A percentile compares a stretch with the other conserved stretches of the same genome.
phyloP scores from a whole-genome alignment of 2,329 filamentous ascomycete species.

The Aspergillus novoparasiticus region DNA sequence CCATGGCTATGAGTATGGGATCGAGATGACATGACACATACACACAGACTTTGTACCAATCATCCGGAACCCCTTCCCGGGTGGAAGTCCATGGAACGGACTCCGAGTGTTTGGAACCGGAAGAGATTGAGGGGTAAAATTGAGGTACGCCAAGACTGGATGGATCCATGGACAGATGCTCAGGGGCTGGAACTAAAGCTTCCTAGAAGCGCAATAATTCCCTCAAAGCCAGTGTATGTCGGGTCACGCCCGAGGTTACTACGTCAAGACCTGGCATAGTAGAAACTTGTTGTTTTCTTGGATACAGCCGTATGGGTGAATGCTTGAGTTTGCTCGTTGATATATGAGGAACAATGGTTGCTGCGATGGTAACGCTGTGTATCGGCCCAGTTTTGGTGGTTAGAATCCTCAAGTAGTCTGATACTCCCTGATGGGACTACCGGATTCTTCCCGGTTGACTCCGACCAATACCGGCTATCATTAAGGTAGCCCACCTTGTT shows the following conservation, averaged over 20 bases:
- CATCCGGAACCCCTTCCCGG: not conserved
- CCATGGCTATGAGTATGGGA: not conserved
- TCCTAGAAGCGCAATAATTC: not conserved
- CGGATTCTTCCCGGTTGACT: not conserved
- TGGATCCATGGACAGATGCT: not conserved
- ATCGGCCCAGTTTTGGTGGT: not conserved
- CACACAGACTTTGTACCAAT: not conserved
- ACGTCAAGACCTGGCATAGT: not conserved
- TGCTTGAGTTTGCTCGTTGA: too few species aligned
- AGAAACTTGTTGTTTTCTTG: not conserved
- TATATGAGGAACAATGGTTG: not conserved
- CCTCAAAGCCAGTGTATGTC: not conserved
- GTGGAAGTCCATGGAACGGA: not conserved
- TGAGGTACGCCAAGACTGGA: not conserved
- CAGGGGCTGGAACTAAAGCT: not conserved
- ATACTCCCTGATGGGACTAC: not conserved
- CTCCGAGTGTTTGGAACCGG: not conserved
- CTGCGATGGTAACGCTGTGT: not conserved
- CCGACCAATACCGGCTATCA: not conserved
- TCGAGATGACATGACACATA: not conserved
- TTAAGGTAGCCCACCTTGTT: not conserved
- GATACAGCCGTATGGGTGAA: not conserved
- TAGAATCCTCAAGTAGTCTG: not conserved
- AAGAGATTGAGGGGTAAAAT: not conserved
- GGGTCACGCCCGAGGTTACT: not conserved